phyloP scores from a whole-genome alignment of 306 rosid genomes.

The Dryas octopetala region DNA sequence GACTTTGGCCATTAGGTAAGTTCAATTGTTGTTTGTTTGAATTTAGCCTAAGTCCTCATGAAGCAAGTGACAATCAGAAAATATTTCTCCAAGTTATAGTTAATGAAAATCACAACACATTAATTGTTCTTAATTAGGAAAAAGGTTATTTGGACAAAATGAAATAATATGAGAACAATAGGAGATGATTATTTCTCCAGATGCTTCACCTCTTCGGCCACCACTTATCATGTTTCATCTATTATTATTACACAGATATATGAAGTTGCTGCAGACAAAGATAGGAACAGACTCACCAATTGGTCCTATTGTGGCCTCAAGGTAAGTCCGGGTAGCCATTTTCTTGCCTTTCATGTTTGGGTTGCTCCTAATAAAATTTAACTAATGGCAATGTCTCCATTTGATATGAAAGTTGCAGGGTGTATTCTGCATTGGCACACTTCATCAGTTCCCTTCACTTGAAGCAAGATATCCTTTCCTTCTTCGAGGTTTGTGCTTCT shows the following conservation, averaged over 20 bases:
- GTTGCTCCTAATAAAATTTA: slow-evolving; percentile 14
- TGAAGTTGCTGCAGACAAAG: slow-evolving; percentile 45
- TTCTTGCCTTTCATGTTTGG: slow-evolving; percentile 27
- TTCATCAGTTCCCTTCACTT: slow-evolving; percentile 54
- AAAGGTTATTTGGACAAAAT: background rate
- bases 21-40: slow-evolving; percentile 23
- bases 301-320: slow-evolving; percentile 42
- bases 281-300: slow-evolving; percentile 31
- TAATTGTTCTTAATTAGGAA: background rate
- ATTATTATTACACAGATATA: slow-evolving; percentile 49
- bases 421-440: slow-evolving; percentile 53
- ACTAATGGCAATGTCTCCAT: slow-evolving; percentile 9
- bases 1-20: slow-evolving; percentile 55
- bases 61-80: background rate
- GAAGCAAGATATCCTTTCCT: slow-evolving; percentile 62
- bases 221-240: slow-evolving; percentile 31
- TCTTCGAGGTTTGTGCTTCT: slow-evolving; percentile 40
- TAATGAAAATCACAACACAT: background rate
- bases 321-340: slow-evolving; percentile 43
- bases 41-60: background rate
- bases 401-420: slow-evolving; percentile 42
- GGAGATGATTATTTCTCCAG: background rate
- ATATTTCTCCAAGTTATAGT: background rate
- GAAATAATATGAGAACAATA: background rate
- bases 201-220: background rate